phyloP scores from a whole-genome alignment of 169 alveolate genomes.

The Plasmodium adleri region DNA sequence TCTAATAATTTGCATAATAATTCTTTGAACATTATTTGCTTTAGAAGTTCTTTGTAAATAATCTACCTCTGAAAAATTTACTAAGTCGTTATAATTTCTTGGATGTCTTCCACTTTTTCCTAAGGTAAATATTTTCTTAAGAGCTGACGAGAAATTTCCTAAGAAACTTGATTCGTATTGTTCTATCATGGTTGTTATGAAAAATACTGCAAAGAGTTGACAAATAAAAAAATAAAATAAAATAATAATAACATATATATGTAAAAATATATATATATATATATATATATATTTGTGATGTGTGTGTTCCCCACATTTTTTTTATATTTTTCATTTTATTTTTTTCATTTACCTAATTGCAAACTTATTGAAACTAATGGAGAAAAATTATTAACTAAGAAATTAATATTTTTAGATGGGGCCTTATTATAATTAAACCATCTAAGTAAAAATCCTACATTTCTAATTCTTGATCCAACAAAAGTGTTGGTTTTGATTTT shows the following conservation, averaged over 20 bases:
- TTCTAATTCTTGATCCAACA: slow-evolving; percentile 26
- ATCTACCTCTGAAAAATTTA: slow-evolving; percentile 33
- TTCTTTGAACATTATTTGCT: slow-evolving; percentile 32
- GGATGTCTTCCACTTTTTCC: slow-evolving; percentile 45
- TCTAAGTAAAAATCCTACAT: slow-evolving; percentile 46
- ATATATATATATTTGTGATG: slow-evolving; percentile 1
- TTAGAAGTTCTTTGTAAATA: slow-evolving; percentile 18
- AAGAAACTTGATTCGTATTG: slow-evolving; percentile 58
- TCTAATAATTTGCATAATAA: slow-evolving; percentile 26
- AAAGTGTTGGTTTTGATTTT: slow-evolving; percentile 19
- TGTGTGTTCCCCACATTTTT: neutral
- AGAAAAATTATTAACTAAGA: slow-evolving; percentile 32
- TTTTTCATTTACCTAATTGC: slow-evolving; percentile 19
- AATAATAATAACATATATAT: neutral
- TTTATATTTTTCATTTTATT: no score
- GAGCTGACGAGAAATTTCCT: slow-evolving; percentile 22
- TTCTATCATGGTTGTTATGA: slow-evolving; percentile 62
- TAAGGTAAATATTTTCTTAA: slow-evolving; percentile 41
- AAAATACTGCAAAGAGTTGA: slow-evolving; percentile 8
- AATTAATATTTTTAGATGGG: neutral
- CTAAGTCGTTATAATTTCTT: slow-evolving; percentile 30
- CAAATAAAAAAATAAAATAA: neutral
- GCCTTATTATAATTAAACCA: slow-evolving; percentile 33
- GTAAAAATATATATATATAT: neutral
- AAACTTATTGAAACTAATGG: slow-evolving; percentile 44